Evolutionary conservation across 305 asterid genomes (phyloP), one percentile per base, ranked within the genome.

Genomic region (Plantago coronopus): DNA sequence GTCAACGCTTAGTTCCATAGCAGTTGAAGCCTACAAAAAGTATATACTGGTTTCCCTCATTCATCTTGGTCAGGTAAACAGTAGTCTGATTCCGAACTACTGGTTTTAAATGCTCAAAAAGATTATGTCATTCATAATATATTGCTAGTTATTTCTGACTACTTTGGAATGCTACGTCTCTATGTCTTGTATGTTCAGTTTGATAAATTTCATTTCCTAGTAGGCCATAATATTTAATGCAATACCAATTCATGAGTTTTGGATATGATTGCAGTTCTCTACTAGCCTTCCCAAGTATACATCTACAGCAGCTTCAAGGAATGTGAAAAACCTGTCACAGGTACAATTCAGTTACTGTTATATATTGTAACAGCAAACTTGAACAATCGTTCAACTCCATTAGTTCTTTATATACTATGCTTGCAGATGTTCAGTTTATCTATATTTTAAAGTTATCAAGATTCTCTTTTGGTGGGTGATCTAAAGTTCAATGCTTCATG

Each of bases 11-110:
- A 89, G 87, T 79, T 83, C 96, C 54, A 93, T 87, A 70, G 89
- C 94, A 43, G 86, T 93, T 79, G 99, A 93, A 81, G 99, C 97
- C 58, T 93, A 89, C 88, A 93, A 93, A 61, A 89, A 89, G 66
- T 89, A 86, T 78, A 74, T 89, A 34, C 79, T 89, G 79, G 94
- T 93, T 66, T 89, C 95, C 34, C 95, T 93, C 68, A 83, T 93
- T 83, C 95, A 83, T 71, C 79, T 62, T 68, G 97, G 99, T 44
- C 99, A 88, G 96, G 98, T 91, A 73, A 68, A 63, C 57, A 69
- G 64, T 67, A 60, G 46, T 37, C 37, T 57, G 49, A 65, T 21
- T 34, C 19, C 19, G 20, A 54, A 53, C 16, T 27, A 40, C n/a
- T 61, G 66, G 0, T 13, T 64, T 51, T 62, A 31, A 51, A 53